phyloP scores from a whole-genome alignment of 257 asterid species.

The Solanum sejunctum region DNA sequence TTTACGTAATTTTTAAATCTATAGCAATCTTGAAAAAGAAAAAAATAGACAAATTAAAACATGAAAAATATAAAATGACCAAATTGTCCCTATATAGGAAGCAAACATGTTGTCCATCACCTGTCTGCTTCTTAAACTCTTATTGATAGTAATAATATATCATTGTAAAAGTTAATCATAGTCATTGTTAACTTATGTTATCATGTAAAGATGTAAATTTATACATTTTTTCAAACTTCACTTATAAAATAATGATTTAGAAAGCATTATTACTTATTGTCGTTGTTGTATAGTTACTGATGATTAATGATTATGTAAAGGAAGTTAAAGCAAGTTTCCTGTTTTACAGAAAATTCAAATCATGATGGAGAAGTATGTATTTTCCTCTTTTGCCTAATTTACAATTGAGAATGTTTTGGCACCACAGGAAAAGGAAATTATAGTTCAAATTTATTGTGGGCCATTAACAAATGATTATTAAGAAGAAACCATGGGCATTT shows the following conservation, averaged over 20 bases:
- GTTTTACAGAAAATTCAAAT: neutral
- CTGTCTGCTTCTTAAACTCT: too few relatives aligned
- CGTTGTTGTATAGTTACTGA: neutral
- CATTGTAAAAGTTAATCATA: neutral
- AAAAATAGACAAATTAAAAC: too few relatives aligned
- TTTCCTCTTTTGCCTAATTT: neutral
- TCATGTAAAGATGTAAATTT: too few relatives aligned
- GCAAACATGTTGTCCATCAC: too few relatives aligned
- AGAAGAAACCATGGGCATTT: neutral
- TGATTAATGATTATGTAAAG: neutral
- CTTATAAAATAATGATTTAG: too few relatives aligned
- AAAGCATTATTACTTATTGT: too few relatives aligned
- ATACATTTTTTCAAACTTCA: too few relatives aligned
- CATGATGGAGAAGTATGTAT: neutral
- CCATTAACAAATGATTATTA: neutral
- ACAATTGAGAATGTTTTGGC: neutral
- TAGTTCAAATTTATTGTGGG: neutral
- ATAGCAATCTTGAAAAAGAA: too few relatives aligned
- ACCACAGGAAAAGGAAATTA: neutral
- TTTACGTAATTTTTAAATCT: too few relatives aligned
- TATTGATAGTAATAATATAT: too few relatives aligned
- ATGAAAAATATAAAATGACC: too few relatives aligned
- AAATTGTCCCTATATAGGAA: too few relatives aligned
- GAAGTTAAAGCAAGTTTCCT: neutral
- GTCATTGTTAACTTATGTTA: neutral